phyloP scores from a whole-genome alignment of 768 basidiomycete genomes.

The Gloeophyllum trabeum region DNA sequence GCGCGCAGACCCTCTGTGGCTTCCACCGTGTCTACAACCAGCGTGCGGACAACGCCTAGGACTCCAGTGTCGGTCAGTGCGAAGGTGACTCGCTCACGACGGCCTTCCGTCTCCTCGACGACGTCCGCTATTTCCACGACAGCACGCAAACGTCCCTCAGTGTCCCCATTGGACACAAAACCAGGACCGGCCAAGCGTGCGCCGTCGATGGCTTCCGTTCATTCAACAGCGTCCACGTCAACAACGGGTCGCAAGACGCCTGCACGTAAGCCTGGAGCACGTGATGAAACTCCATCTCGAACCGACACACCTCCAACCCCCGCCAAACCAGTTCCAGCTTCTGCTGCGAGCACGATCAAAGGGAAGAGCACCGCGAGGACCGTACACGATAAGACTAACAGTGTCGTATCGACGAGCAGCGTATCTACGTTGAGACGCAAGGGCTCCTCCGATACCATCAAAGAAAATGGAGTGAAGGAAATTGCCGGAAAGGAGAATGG shows the following conservation, averaged over 20 bases:
- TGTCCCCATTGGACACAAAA: slow-evolving; percentile 11
- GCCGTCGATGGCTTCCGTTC: slow-evolving; percentile 16
- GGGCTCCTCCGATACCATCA: slow-evolving; percentile 25
- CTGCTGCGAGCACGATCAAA: no score
- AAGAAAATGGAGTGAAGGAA: no score
- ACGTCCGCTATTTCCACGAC: slow-evolving; percentile 9
- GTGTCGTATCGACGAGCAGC: slow-evolving; percentile 14
- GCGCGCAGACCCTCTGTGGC: slow-evolving; percentile 18
- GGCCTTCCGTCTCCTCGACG: slow-evolving; percentile 11
- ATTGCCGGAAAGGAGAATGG: neutral
- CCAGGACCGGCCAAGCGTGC: no score
- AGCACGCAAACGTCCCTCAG: slow-evolving; percentile 5
- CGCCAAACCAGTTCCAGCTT: no score
- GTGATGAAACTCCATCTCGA: slow-evolving; percentile 1
- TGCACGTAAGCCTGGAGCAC: neutral
- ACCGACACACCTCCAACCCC: slow-evolving; percentile 3
- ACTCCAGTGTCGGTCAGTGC: neutral
- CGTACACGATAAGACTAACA: slow-evolving; percentile 12
- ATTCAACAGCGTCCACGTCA: slow-evolving; percentile 17
- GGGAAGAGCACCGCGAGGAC: slow-evolving; percentile 5
- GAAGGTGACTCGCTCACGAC: neutral
- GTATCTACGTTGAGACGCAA: slow-evolving; percentile 21
- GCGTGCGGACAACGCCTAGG: slow-evolving; percentile 2
- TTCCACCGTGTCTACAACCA: slow-evolving; percentile 18
- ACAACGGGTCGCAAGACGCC: slow-evolving; percentile 11